A percentile compares a stretch with the other conserved stretches of the same genome.
Evolutionary conservation across 805 yeast genomes (phyloP).

Genomic region (Candida caryicola): DNA sequence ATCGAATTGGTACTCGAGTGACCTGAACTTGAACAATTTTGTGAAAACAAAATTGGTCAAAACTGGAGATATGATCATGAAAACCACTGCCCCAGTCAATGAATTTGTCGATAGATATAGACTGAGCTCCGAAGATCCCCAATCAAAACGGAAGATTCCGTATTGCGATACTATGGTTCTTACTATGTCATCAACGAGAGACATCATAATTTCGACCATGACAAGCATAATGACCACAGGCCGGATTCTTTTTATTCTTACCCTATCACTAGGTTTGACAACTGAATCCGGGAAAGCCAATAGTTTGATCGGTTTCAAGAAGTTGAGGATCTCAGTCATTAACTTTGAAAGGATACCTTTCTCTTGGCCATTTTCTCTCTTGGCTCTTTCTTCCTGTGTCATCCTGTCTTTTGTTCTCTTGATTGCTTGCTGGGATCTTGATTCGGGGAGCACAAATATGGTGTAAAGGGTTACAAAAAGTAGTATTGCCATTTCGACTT

Average conservation of each 20-base stretch:
- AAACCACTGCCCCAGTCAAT: conserved; percentile 13
- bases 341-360: not conserved
- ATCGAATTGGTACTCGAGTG: conserved; percentile 15
- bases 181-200: conserved; percentile 13
- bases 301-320: conserved; percentile 17
- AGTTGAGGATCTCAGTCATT: conserved; percentile 7
- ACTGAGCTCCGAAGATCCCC: conserved; percentile 19
- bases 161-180: conserved; percentile 17
- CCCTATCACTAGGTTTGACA: conserved; percentile 8
- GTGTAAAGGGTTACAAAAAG: conserved; percentile 3
- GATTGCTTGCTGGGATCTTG: conserved; percentile 9
- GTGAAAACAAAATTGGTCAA: conserved; percentile 12
- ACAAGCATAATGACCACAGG: conserved; percentile 13
- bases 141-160: conserved; percentile 16
- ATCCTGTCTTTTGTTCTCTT: not conserved
- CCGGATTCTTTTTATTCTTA: conserved; percentile 10
- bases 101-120: conserved; percentile 15
- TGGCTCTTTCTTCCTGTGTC: not conserved
- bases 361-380: not conserved
- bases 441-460: conserved; percentile 17
- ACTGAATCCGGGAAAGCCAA: conserved; percentile 17
- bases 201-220: conserved; percentile 12
- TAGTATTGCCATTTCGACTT: conserved; percentile 11
- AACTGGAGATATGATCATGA: conserved; percentile 18
- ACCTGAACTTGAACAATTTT: conserved; percentile 8